Conservation (phyloP, 371 early-diverging fungal genomes). For the Sporodiniella umbellata region DNA sequence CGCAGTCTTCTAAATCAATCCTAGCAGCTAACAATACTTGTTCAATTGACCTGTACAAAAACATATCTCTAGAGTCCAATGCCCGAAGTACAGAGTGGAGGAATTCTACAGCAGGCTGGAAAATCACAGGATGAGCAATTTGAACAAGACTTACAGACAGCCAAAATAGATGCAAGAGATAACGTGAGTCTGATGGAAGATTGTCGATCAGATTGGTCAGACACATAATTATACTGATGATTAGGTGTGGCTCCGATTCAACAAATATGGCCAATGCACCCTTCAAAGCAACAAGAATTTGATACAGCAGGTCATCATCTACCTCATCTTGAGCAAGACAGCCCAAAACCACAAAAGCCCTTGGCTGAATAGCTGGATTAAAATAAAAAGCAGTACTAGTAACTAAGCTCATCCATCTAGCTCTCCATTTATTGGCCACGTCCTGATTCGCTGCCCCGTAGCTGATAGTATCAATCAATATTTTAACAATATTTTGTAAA, state of each 20-base stretch:
- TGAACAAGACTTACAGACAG: conserved; percentile 84
- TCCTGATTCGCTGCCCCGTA: conserved; percentile 72
- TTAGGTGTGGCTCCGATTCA: conserved; percentile 72
- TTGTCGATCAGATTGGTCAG: conserved; percentile 82
- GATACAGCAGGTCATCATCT: conserved; percentile 85
- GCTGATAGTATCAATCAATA: conserved; percentile 76
- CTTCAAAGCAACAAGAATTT: conserved; percentile 82
- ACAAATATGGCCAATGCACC: conserved; percentile 83
- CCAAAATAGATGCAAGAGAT: conserved; percentile 87
- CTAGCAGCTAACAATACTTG: conserved; percentile 70
- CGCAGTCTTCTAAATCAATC: conserved; percentile 57
- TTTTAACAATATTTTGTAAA: conserved; percentile 75
- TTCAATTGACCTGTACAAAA: conserved; percentile 59
- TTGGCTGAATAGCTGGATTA: conserved; percentile 90
- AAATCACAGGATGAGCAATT: conserved; percentile 76
- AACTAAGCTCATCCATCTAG: conserved; percentile 89
- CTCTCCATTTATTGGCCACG: conserved; percentile 77
- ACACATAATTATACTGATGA: conserved; percentile 83
- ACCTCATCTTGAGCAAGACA: conserved; percentile 84
- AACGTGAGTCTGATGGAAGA: conserved; percentile 70
- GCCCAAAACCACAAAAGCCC: conserved; percentile 93
- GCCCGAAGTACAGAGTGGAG: conserved; percentile 72
- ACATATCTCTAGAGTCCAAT: conserved; percentile 69
- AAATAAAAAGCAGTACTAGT: conserved; percentile 90
- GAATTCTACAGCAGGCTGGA: conserved; percentile 70